phyloP scores from a whole-genome alignment of 164 flowering plant genomes.

The Berberis vulgaris region DNA sequence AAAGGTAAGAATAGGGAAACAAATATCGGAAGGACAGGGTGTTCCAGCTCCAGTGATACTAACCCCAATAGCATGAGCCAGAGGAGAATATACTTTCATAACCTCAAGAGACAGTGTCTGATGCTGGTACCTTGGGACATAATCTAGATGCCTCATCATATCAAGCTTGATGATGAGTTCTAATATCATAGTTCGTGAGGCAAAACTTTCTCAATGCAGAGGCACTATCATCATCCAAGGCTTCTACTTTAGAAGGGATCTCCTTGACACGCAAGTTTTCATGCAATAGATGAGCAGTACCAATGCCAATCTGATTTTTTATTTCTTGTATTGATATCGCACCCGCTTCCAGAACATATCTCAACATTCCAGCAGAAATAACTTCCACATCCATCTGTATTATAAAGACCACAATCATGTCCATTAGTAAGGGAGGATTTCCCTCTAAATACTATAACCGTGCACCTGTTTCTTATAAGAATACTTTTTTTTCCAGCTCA shows the following conservation, averaged over 20 bases:
- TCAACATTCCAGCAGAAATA: slow-evolving; percentile 71
- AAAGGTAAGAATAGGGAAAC: slow-evolving; percentile 79
- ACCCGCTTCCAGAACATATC: slow-evolving; percentile 57
- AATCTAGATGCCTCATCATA: slow-evolving; percentile 68
- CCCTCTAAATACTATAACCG: too few species aligned
- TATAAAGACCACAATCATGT: neutral
- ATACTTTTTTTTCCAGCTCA: too few species aligned
- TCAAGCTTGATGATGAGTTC: slow-evolving; percentile 73
- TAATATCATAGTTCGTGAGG: slow-evolving; percentile 64
- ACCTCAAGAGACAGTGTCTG: slow-evolving; percentile 63
- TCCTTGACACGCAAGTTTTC: slow-evolving; percentile 63
- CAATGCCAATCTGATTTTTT: slow-evolving; percentile 45
- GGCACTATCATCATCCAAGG: slow-evolving; percentile 59
- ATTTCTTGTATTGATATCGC: slow-evolving; percentile 42
- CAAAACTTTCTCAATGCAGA: slow-evolving; percentile 71
- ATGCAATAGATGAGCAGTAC: slow-evolving; percentile 69
- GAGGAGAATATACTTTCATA: slow-evolving; percentile 71
- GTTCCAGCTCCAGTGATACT: slow-evolving; percentile 75
- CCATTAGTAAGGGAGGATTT: neutral
- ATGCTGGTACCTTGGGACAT: slow-evolving; percentile 71
- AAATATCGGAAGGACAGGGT: slow-evolving; percentile 65
- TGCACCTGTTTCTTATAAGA: too few species aligned
- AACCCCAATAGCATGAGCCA: slow-evolving; percentile 78
- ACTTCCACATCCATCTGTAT: slow-evolving; percentile 94
- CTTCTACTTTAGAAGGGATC: slow-evolving; percentile 46